Evolutionary conservation across 495 filamentous ascomycete species (phyloP), one percentile per base, ranked within the genome.

Genomic region (Neurospora sp.): DNA sequence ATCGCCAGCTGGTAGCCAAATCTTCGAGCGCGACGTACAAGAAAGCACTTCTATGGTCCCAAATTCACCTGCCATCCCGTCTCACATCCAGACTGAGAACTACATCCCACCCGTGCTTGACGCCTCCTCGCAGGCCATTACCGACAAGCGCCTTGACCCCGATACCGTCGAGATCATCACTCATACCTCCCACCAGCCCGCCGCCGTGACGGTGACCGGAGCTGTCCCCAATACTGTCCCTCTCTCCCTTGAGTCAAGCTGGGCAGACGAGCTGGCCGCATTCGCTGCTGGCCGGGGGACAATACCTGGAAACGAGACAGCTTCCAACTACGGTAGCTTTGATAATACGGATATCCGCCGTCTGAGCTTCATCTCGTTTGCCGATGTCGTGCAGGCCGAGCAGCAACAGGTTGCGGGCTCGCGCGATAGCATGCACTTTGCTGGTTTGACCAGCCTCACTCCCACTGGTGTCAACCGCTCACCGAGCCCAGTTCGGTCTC

Each of bases 21-120:
- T 97, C 77, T 97, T 97, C 82, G 94, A 97, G 85, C 92, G 94
- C 76, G 90, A 92, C 81, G 94, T 97, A 17, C 94, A 97, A 80
- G 94, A 97, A 77, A 89, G 87, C 76, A 83, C 87, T 38, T 75
- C 76, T 77, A 54, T 88, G 9, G 82, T 88, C n/a, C 90, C 93
- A 70, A 88, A 85, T 62, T 92, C 91, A 13, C 88, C 92, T 4
- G 90, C 92, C 11, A 95, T 96, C 73, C 94, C 94, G 10, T 88
- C 91, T 2, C 94, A 97, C 78, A 96, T 97, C 76, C 88, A 91
- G 74, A 96, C 92, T 37, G 94, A 97, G 80, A 94, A 97, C 83
- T 90, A 94, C 79, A 97, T 97, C 77, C 94, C 94, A 34, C 89
- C 94, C 1, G 94, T 94, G 13, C 86, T 97, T 28, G 94, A 97